Base-by-base conservation (phyloP, 139 green algal species). In the Nannochloris sp. region DNA sequence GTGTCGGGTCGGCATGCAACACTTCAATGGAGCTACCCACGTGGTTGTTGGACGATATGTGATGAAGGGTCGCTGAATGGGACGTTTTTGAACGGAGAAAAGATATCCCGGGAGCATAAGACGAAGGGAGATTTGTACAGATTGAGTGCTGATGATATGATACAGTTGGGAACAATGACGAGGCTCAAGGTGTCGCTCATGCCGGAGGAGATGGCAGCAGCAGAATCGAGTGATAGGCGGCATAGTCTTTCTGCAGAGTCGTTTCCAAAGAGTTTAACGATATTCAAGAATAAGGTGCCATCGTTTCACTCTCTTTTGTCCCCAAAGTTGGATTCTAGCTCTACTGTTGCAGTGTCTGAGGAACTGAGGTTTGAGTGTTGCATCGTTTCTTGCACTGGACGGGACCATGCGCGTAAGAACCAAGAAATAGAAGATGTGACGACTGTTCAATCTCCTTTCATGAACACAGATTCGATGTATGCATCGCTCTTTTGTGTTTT, bases 61-160 rank as follows among this genome's bases (percentile, higher is more conserved):
- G 84, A 91, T 49, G 56, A 77, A 2, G 85, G 86, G 44, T 87
- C 79, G 46, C 56, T 93, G 17, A 93, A 93, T 61, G 86, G 86
- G 70, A 91, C 81, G 8, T 60, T 56, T 6, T 61, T 93, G 11
- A 86, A 87, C 56, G 79, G 80, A 4, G 51, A 49, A 2, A 50
- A 65, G 43, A 86, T 93, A 59, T 79, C 76, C 62, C 63, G 51
- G 26, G 68, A 73, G 49, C 76, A 80, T 56, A 75, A 81, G 25
- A 55, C 78, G 56, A 68, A 65, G 13, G 79, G 84, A 2, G 49
- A 62, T 2, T 26, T 60, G 49, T 75, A 67, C 48, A 71, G 68
- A 28, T 68, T 85, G 12, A 72, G 48, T 60, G 61, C 60, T 23
- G 79, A 82, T 64, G 79, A 84, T 63, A 72, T 82, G 25, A 63